Conservation (phyloP, 768 basidiomycete species). For the Russula brevipes region DNA sequence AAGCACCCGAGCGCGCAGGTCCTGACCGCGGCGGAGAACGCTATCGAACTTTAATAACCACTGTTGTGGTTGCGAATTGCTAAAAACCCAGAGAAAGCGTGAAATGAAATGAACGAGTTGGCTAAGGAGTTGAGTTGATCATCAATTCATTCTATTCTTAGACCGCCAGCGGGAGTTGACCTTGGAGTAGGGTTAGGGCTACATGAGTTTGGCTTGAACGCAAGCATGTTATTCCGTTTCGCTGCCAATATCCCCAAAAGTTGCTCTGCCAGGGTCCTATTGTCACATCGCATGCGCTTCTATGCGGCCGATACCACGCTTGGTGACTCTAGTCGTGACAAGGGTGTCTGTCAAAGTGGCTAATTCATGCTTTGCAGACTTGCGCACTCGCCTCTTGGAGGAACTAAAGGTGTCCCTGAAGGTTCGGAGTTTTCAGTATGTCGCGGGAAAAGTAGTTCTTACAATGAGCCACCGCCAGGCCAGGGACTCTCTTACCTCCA, state of each 20-base stretch:
- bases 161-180: background rate
- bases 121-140: too few species aligned
- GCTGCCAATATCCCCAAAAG: background rate
- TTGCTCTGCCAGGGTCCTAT: background rate
- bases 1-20: background rate
- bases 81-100: background rate
- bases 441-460: background rate
- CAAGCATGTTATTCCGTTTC: constrained; percentile 2
- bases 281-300: background rate
- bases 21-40: background rate
- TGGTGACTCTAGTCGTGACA: background rate
- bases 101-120: background rate
- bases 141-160: too few species aligned
- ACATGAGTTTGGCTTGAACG: background rate
- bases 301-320: background rate
- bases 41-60: background rate
- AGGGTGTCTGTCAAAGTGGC: background rate
- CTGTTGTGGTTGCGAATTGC: background rate
- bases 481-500: constrained; percentile 53
- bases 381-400: constrained; percentile 46
- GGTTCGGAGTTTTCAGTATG: constrained; percentile 34
- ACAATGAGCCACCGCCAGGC: constrained; percentile 35
- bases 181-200: constrained; percentile 12
- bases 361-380: constrained; percentile 34
- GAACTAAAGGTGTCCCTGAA: constrained; percentile 67